These are phyloP conservation scores for Quercus variabilis DNA, from an alignment of 306 rosid genomes.

Conservation along the genomic window DNA sequence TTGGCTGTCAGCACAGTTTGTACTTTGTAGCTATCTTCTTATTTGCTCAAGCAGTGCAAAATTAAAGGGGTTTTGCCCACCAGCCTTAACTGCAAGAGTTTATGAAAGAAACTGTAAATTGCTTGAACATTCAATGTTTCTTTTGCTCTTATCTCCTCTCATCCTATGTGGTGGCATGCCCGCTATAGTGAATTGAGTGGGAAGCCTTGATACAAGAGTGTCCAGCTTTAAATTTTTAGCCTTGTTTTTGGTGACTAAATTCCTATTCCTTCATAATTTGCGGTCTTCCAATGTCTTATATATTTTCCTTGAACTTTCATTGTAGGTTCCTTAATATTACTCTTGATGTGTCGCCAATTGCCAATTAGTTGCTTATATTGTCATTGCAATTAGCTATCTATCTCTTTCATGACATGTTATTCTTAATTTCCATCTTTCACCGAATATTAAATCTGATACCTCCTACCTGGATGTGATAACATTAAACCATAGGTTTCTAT, in stretches of 20 bases:
- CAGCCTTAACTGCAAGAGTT: neutral
- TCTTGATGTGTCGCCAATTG: neutral
- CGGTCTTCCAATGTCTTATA: neutral
- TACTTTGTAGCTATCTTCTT: neutral
- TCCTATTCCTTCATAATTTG: neutral
- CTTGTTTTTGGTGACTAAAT: neutral
- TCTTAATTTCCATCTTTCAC: neutral
- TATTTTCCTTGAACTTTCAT: neutral
- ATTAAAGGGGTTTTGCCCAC: neutral
- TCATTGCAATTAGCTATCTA: neutral
- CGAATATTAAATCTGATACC: neutral
- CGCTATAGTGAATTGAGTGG: neutral
- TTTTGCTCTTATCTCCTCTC: neutral
- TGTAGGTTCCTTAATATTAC: neutral
- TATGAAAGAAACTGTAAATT: neutral
- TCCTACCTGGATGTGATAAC: neutral
- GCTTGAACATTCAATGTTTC: constrained; percentile 2
- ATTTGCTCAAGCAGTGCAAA: neutral
- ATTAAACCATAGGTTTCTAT: neutral
- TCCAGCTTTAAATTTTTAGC: neutral
- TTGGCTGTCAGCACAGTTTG: neutral
- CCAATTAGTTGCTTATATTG: neutral
- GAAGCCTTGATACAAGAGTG: neutral
- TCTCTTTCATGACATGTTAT: neutral
- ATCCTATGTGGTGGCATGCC: neutral